Evolutionary conservation across 805 yeast genomes (phyloP), one percentile per base, ranked within the genome.

Genomic region (Komagataella ulmi): DNA sequence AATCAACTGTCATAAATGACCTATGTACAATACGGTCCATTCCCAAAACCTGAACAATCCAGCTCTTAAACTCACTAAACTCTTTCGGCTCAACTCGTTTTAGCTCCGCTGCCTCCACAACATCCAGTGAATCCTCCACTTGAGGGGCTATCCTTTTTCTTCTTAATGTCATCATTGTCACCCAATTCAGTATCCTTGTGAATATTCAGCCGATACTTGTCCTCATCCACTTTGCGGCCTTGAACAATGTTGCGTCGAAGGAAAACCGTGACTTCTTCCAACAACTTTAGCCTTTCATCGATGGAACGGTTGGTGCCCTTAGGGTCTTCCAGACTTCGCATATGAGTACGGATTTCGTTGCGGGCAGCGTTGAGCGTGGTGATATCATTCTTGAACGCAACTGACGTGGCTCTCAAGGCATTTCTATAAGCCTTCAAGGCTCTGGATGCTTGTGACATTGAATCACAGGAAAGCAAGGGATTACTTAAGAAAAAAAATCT

Each of bases 121-220:
- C 85, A 80, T 52, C 83, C 80, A 46, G 77, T 79, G 23, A 79
- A 75, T 59, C 73, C 69, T 23, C 76, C 69, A n/a, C 60, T 62
- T n/a, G 53, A 56, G 64, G 77, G 64, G 6, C 70, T 67, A 53
- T 62, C 63, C 53, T 70, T 73, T 46, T 72, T 67, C 55, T 70
- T 76, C 63, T 83, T 85, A 57, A 87, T 75, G 48, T 80, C 74
- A 43, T 89, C 95, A 64, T 91, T 91, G 62, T 89, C 96, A 17
- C 97, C 98, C 50, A 91, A 70, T 66, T 91, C 98, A 0, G 95
- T 86, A 49, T 84, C 79, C 49, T 78, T 67, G 62, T 88, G 97
- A 57, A 91, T 81, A 57, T 83, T 83, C 59, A 91, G 72, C 50
- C 68, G 65, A 60, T 73, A 79, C 49, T 69, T 74, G 2, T 71